These are phyloP conservation scores for Annulohypoxylon moriforme DNA, from an alignment of 495 filamentous ascomycete genomes.

Conservation along the genomic window DNA sequence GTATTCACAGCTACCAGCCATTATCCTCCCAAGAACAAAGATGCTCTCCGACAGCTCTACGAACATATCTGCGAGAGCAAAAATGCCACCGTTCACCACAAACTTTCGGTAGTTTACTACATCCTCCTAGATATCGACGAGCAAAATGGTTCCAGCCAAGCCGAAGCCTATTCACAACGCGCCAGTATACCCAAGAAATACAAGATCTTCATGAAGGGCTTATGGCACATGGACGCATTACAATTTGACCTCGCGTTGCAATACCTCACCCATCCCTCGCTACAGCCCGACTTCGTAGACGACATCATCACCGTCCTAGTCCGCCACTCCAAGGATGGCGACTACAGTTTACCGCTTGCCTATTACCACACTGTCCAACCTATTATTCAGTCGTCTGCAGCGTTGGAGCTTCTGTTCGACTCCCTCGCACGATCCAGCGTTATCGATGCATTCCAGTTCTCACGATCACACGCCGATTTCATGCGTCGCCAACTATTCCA, in stretches of 20 bases:
- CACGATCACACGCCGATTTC: slow-evolving; percentile 69
- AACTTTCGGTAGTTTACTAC: slow-evolving; percentile 83
- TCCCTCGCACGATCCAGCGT: slow-evolving; percentile 74
- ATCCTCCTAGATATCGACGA: slow-evolving; percentile 78
- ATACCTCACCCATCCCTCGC: slow-evolving; percentile 77
- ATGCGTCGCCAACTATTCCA: slow-evolving; percentile 72
- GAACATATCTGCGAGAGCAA: slow-evolving; percentile 68
- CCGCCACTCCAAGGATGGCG: slow-evolving; percentile 65
- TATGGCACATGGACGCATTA: slow-evolving; percentile 81
- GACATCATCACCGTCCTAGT: slow-evolving; percentile 80
- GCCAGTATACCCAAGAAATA: slow-evolving; percentile 70
- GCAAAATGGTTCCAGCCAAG: slow-evolving; percentile 60
- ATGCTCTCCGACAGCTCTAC: slow-evolving; percentile 72
- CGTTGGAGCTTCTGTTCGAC: slow-evolving; percentile 71
- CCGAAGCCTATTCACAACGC: slow-evolving; percentile 64
- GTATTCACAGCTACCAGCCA: slow-evolving; percentile 53
- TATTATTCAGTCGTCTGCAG: slow-evolving; percentile 66
- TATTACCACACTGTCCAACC: slow-evolving; percentile 81
- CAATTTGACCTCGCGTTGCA: slow-evolving; percentile 77
- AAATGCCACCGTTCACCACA: slow-evolving; percentile 72
- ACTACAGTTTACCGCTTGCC: slow-evolving; percentile 74
- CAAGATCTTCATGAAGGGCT: slow-evolving; percentile 77
- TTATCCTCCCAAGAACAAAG: slow-evolving; percentile 76
- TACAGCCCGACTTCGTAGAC: slow-evolving; percentile 82
- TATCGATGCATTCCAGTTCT: slow-evolving; percentile 79